Percentiles rank a stretch among this genome's conserved stretches.
These are phyloP conservation scores for Fulvia fulva DNA, from an alignment of 2,329 filamentous ascomycete species.

Conservation along the genomic window DNA sequence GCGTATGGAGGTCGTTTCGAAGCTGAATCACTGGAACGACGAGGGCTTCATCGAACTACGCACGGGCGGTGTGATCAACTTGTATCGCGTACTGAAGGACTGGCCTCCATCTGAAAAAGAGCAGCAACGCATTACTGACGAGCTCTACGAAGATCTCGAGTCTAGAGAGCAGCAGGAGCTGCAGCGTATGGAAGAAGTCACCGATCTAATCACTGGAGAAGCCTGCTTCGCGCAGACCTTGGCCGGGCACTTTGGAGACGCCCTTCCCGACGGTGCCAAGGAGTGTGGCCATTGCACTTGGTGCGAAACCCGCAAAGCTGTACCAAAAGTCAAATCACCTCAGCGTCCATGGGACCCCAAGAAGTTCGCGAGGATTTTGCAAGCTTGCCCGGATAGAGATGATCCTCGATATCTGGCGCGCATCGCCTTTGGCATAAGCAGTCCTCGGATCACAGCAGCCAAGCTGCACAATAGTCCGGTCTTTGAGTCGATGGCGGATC, in stretches of 20 bases:
- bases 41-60: constrained; percentile 49
- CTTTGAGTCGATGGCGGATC: constrained; percentile 54
- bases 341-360: constrained; percentile 38
- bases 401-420: constrained; percentile 58
- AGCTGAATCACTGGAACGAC: constrained; percentile 54
- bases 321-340: constrained; percentile 39
- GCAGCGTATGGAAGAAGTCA: constrained; percentile 47
- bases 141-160: constrained; percentile 51
- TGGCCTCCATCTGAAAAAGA: constrained; percentile 44
- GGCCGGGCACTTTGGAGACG: constrained; percentile 57
- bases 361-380: constrained; percentile 45
- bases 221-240: constrained; percentile 52
- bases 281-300: constrained; percentile 53
- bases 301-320: constrained; percentile 35
- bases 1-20: constrained; percentile 50
- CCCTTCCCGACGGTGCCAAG: constrained; percentile 39
- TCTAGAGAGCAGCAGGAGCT: constrained; percentile 53
- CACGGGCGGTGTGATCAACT: constrained; percentile 50
- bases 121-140: constrained; percentile 44
- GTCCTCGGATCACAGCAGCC: constrained; percentile 50
- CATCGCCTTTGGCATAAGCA: constrained; percentile 60
- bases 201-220: constrained; percentile 50
- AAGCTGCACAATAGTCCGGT: constrained; percentile 45
- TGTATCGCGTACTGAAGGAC: constrained; percentile 49
- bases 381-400: constrained; percentile 46